phyloP scores from a whole-genome alignment of 768 basidiomycete genomes.

The Suillus placidus region DNA sequence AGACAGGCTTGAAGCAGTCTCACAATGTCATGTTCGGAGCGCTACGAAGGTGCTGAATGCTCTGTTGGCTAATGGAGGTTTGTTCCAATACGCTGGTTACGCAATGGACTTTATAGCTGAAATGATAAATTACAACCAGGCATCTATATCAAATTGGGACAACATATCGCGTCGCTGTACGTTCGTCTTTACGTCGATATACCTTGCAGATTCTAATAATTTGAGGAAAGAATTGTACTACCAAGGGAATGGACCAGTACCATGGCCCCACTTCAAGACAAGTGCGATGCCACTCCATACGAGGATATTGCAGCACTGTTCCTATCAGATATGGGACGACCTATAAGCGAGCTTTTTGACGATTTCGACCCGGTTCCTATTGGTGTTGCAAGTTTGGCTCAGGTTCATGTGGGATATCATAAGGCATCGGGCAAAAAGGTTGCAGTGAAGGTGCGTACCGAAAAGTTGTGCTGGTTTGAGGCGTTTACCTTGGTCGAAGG shows the following conservation, averaged over 20 bases:
- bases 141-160: constrained; percentile 88
- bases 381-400: constrained; percentile 94
- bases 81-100: constrained; percentile 23
- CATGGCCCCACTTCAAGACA: constrained; percentile 79
- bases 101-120: not conserved
- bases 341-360: constrained; percentile 75
- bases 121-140: constrained; percentile 41
- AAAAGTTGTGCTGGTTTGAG: not conserved
- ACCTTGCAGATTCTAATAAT: constrained; percentile 15
- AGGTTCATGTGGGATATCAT: constrained; percentile 87
- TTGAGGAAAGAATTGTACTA: constrained; percentile 47
- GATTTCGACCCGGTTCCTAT: constrained; percentile 88
- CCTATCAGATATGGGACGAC: constrained; percentile 72
- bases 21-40: constrained; percentile 83
- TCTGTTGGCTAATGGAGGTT: constrained; percentile 88
- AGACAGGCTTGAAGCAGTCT: constrained; percentile 56
- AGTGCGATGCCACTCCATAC: constrained; percentile 87
- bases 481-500: constrained; percentile 36
- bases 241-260: constrained; percentile 65
- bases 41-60: constrained; percentile 78
- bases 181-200: constrained; percentile 30
- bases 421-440: constrained; percentile 71
- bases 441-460: constrained; percentile 74
- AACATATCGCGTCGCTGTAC: constrained; percentile 77
- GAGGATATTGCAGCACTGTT: constrained; percentile 78